Conservation (phyloP, 2,329 filamentous ascomycete genomes). For the Cyclaneusma minus region DNA sequence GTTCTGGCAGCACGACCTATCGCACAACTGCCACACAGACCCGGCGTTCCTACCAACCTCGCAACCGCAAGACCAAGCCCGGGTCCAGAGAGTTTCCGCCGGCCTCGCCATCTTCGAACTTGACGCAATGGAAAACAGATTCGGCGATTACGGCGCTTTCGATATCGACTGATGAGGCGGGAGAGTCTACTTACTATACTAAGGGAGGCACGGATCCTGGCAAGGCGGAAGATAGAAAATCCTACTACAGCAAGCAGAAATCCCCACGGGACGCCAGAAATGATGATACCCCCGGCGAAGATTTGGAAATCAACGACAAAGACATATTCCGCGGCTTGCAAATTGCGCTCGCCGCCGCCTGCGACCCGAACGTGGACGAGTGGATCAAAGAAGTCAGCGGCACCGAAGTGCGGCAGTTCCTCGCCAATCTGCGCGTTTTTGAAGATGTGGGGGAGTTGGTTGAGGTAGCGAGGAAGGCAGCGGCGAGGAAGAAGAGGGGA, state of each 20-base stretch:
- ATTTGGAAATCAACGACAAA: conserved; percentile 25
- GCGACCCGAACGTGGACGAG: conserved; percentile 35
- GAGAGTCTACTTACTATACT: too few relatives aligned
- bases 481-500: conserved; percentile 8
- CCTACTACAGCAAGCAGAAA: background rate
- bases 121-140: too few relatives aligned
- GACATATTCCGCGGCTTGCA: conserved; percentile 39
- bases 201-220: too few relatives aligned
- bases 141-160: too few relatives aligned
- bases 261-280: background rate
- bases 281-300: background rate
- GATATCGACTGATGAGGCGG: too few relatives aligned
- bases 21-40: too few relatives aligned
- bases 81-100: too few relatives aligned
- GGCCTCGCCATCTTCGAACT: too few relatives aligned
- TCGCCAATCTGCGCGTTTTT: conserved; percentile 36
- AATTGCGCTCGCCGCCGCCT: conserved; percentile 38
- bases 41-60: too few relatives aligned
- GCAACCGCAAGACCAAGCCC: too few relatives aligned
- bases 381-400: conserved; percentile 36
- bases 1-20: too few relatives aligned
- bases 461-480: conserved; percentile 10
- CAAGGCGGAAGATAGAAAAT: too few relatives aligned
- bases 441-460: conserved; percentile 26
- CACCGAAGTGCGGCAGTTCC: conserved; percentile 33